These are phyloP conservation scores for Phaseolus coccineus DNA, from an alignment of 331 rosid genomes.

Conservation along the genomic window DNA sequence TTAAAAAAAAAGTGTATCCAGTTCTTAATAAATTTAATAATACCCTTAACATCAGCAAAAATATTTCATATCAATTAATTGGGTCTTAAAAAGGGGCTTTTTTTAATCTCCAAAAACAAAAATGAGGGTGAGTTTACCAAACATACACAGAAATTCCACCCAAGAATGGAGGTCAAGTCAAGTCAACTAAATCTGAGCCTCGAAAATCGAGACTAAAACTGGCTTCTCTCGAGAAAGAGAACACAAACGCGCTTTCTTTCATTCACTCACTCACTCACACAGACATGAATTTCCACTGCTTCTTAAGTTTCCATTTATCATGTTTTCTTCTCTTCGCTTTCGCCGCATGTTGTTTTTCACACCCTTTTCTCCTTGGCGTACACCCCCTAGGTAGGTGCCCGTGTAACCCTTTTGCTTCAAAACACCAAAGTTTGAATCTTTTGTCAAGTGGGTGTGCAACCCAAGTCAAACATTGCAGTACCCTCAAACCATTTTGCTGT, in stretches of 20 bases:
- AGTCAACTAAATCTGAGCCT: conserved; percentile 29
- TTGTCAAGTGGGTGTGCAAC: conserved; percentile 9
- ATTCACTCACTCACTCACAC: background rate
- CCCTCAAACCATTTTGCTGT: conserved; percentile 31
- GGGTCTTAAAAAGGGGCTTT: background rate
- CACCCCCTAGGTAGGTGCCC: conserved; percentile 74
- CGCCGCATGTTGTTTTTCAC: conserved; percentile 45
- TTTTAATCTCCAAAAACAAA: no score
- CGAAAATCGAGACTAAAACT: background rate
- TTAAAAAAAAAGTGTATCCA: no score
- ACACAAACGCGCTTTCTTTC: background rate
- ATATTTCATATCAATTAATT: no score
- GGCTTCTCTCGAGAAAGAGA: background rate
- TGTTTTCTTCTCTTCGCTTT: conserved; percentile 57
- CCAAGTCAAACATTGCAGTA: conserved; percentile 25
- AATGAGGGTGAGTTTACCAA: background rate
- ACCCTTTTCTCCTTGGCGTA: conserved; percentile 61
- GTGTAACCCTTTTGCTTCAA: conserved; percentile 31
- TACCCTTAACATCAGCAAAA: no score
- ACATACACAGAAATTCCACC: background rate
- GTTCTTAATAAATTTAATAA: no score
- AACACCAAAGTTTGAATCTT: conserved; percentile 29
- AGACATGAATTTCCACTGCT: conserved; percentile 51
- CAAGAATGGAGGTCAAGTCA: conserved; percentile 6
- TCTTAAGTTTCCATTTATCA: conserved; percentile 44